Base-by-base conservation (phyloP, 148 eudicot species). In the Linanthus parryae region DNA sequence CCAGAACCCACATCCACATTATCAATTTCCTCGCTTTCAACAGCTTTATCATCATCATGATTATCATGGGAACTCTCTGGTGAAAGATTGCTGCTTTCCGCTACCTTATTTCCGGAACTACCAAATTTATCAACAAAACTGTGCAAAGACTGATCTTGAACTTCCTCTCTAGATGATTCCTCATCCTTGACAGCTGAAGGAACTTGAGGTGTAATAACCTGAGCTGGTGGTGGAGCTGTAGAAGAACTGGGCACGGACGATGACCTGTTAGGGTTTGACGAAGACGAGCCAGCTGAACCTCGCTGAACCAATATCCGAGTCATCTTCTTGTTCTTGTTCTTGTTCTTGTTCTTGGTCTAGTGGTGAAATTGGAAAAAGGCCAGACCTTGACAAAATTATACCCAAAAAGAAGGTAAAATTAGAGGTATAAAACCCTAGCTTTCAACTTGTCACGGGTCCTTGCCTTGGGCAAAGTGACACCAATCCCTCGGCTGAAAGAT, bases 281-380 rank as follows among this genome's bases (percentile, higher is more conserved):
- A 77, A 6, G 94, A 80, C 0, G 94, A 74, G 48, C 91, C 73
- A 45, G 75, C 67, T 58, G 94, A 81, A 64, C 95, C 95, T 21
- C 99, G 80, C 36, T 81, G 96, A 61, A 92, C 96, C 63, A 84
- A 67, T 59, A 92, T 80, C 45, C 99, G 73, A 28, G 99, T 92
- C 99, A 92, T 92, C 14, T 16, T 62, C 30, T 44, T 33, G 20
- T 29, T n/a, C n/a, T n/a, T n/a, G n/a, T n/a, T n/a, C n/a, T n/a
- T n/a, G n/a, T n/a, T n/a, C n/a, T n/a, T n/a, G n/a, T n/a, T n/a
- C n/a, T n/a, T n/a, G n/a, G n/a, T n/a, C n/a, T n/a, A n/a, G n/a
- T n/a, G n/a, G n/a, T n/a, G n/a, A n/a, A n/a, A n/a, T 59, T 39
- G 43, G 36, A 22, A 38, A 66, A 58, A 18, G 52, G 7, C 35